Evolutionary conservation across 768 basidiomycete species (phyloP), one percentile per base, ranked within the genome.

Genomic region (Rhizopogon vulgaris): DNA sequence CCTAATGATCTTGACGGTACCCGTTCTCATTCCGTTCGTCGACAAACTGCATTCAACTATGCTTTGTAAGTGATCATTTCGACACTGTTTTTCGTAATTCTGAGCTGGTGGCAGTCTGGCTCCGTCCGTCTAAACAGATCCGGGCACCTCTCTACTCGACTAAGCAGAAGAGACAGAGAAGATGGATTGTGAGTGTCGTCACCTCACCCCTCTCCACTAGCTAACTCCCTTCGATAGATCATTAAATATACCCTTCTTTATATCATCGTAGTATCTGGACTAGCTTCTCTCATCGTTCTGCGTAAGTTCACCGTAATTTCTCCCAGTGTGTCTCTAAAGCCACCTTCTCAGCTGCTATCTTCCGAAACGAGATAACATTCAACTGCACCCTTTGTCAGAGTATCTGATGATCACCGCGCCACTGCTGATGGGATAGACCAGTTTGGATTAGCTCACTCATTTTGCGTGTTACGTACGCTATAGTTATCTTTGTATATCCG

Each of bases 91-190:
- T 18, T 47, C 30, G 52, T 60, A 10, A 53, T 17, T 52, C 41
- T 55, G 57, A 9, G 58, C 38, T 14, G 10, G 34, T 49, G 50
- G 9, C 52, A 92, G 89, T 97, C 77, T 98, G 96, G 94, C 78
- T 98, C 43, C 87, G 90, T 40, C 92, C 92, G 3, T 92, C 90
- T 42, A 93, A 92, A 72, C 93, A 94, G 69, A 95, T 95, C 55
- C 87, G 92, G 36, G 77, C 94, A 18, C 93, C 94, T 10, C 76
- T 97, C 52, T 97, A 93, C 78, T 93, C 90, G 11, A 90, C 89
- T 50, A 94, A 94, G 72, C 92, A 94, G 72, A 90, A 92, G 73
- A 78, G 88, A 58, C 90, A 93, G 65, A 79, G 94, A 52, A 75
- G 94, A 60, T 93, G 90, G 88, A 95, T 95, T 62, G 87, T 87